Evolutionary conservation across 306 rosid genomes (phyloP), one percentile per base, ranked within the genome.

Genomic region (Spatholobus suberectus): DNA sequence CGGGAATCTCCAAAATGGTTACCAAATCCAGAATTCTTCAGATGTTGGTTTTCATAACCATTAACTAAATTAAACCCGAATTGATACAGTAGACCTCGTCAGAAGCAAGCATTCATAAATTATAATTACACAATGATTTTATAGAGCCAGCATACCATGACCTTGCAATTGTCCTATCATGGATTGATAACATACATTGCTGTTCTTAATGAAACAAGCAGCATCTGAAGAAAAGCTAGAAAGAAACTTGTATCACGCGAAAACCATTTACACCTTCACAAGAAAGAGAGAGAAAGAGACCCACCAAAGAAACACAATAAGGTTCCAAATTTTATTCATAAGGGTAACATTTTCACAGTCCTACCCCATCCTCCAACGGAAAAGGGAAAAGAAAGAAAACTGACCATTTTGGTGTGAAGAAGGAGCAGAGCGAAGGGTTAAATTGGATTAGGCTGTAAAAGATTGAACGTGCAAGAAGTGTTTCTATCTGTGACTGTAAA

Each of bases 351-450:
- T 40, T 66, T 26, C 15, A 44, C 38, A 10, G 29, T n/a, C 2
- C 3, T 0, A 21, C 3, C 10, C 68, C 12, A 15, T 15, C 70
- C 23, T 34, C 44, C 3, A 17, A 32, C 0, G 70, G 14, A 34
- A 63, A 63, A 17, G 41, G 70, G 44, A 52, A 47, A 29, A 11
- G 20, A 49, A 34, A 51, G 2, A 35, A 6, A 55, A 54, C 76
- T 51, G 5, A 82, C 85, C 85, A 75, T 82, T 70, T 24, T 43
- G 61, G 12, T 27, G 44, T 18, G 46, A 70, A 23, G 20, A 70
- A 14, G 21, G 20, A 29, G 21, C 69, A 14, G 49, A 8, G 4
- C 8, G 4, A 13, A 27, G 63, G 63, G 63, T 8, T 55, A n/a
- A n/a, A n/a, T n/a, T n/a, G 12, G 10, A 9, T 9, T 10, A 10